Conservation (phyloP, 1,284 basidiomycete species). For the Leucoagaricus sp. region DNA sequence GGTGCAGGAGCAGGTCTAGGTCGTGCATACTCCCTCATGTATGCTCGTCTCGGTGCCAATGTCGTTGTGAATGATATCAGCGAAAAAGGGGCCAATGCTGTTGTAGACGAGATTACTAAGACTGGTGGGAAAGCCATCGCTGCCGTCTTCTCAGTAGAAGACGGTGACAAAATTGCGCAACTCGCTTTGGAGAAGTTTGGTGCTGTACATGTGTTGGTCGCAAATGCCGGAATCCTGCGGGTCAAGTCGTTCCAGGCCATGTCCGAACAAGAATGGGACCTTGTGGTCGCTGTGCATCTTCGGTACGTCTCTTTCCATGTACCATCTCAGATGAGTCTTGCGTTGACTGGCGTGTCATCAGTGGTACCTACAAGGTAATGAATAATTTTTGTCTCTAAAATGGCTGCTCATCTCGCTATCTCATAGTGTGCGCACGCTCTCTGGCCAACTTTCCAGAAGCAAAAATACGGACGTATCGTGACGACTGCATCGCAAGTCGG, state of each 20-base stretch:
- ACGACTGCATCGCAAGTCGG: slow-evolving; percentile 94
- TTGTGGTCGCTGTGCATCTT: slow-evolving; percentile 88
- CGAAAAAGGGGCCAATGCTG: slow-evolving; percentile 80
- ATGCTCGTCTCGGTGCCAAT: slow-evolving; percentile 89
- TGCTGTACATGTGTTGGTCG: slow-evolving; percentile 85
- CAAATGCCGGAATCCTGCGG: slow-evolving; percentile 94
- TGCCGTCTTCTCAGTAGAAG: slow-evolving; percentile 87
- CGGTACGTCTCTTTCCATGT: slow-evolving; percentile 43
- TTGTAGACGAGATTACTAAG: slow-evolving; percentile 86
- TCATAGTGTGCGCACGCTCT: slow-evolving; percentile 86
- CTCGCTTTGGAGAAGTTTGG: slow-evolving; percentile 88
- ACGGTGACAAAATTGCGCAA: slow-evolving; percentile 91
- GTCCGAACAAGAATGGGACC: slow-evolving; percentile 94
- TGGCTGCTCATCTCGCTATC: neutral
- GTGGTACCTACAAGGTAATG: slow-evolving; percentile 68
- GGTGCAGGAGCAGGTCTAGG: slow-evolving; percentile 95
- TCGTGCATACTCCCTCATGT: slow-evolving; percentile 91
- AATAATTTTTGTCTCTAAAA: neutral
- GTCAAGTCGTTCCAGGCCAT: slow-evolving; percentile 92
- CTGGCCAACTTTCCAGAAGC: slow-evolving; percentile 97
- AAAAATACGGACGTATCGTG: slow-evolving; percentile 95
- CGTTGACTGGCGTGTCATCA: slow-evolving; percentile 25
- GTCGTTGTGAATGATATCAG: slow-evolving; percentile 97
- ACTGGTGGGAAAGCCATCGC: slow-evolving; percentile 88
- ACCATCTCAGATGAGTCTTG: neutral